These are phyloP conservation scores for Fusarium succisae DNA, from an alignment of 2,329 filamentous ascomycete genomes.

Conservation along the genomic window DNA sequence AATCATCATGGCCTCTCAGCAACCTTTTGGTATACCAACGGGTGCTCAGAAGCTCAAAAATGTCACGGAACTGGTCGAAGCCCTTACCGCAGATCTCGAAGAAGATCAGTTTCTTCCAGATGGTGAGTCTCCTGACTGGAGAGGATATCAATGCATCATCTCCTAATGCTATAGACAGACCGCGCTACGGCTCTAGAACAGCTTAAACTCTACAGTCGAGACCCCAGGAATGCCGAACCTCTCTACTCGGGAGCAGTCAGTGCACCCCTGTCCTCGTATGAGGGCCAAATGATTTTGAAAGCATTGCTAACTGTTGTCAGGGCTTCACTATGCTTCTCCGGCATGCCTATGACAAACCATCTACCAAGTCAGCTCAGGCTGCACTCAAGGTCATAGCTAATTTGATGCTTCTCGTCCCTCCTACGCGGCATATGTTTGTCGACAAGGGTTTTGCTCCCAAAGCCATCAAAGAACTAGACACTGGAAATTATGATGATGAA, in stretches of 20 bases:
- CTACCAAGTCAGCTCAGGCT: slow-evolving; percentile 72
- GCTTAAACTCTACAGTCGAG: slow-evolving; percentile 74
- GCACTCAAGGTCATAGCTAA: slow-evolving; percentile 85
- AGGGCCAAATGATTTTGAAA: neutral
- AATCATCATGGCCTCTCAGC: slow-evolving; percentile 34
- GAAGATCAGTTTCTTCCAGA: slow-evolving; percentile 66
- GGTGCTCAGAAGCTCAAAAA: slow-evolving; percentile 68
- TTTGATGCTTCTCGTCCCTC: slow-evolving; percentile 65
- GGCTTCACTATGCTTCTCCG: slow-evolving; percentile 77
- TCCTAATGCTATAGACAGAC: slow-evolving; percentile 57
- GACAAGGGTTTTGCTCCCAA: slow-evolving; percentile 64
- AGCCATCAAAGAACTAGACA: slow-evolving; percentile 76
- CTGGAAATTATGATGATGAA: slow-evolving; percentile 81
- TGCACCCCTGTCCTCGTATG: neutral
- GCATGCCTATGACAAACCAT: slow-evolving; percentile 76
- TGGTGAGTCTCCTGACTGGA: slow-evolving; percentile 53
- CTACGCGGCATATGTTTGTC: slow-evolving; percentile 56
- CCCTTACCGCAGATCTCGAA: slow-evolving; percentile 69
- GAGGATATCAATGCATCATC: neutral
- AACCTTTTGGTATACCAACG: slow-evolving; percentile 45
- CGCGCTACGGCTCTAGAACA: slow-evolving; percentile 69
- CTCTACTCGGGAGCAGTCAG: slow-evolving; percentile 84
- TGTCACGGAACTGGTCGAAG: slow-evolving; percentile 71
- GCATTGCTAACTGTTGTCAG: slow-evolving; percentile 54
- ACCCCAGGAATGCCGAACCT: slow-evolving; percentile 75